Base-by-base conservation (phyloP, 2,329 filamentous ascomycete species). In the Alternaria brassicicola region DNA sequence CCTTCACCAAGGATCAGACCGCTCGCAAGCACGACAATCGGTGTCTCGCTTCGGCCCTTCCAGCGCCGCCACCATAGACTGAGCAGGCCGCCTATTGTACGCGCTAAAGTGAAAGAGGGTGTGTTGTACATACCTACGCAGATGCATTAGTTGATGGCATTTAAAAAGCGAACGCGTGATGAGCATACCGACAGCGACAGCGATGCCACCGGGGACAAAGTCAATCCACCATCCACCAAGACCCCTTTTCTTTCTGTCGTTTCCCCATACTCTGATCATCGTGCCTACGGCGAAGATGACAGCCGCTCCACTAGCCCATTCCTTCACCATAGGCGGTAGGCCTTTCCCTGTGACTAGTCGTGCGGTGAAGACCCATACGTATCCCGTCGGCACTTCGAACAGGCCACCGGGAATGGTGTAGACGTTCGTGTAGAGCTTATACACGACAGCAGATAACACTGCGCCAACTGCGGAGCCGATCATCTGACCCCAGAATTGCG, bases 301-400 rank as follows among this genome's bases (percentile, higher is more conserved):
- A 0, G 89, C 93, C n/a, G 90, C 89, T 0, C 87, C 88, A 0
- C 88, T 78, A 0, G 94, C 91, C 81, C 90, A 96, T 70, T 93
- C 88, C 71, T 86, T 87, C 0, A 92, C 93, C 88, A 93, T 93
- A 1, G 86, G 82, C 0, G 95, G 95, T 39, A 99, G 76, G 0
- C 95, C 95, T 64, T 95, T 86, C 2, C 95, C 95, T 0, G 93
- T 98, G 9, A 99, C 93, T 2, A 99, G 83, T 15, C 95, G 85
- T 1, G 95, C 94, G 0, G 95, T 99, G 76, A 97, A 97, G 52
- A 99, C 91, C 95, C 95, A 99, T 5, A 99, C 93, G 74, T 94
- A 97, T 0, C 89, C 94, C 0, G 95, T 98, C 0, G 95, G 95
- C 1, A 97, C 93, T 72, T 97, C 90, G 76, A 99, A 98, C 52